Evolutionary conservation across 2,329 filamentous ascomycete species (phyloP).

Genomic region (Nigrograna mackinnonii): DNA sequence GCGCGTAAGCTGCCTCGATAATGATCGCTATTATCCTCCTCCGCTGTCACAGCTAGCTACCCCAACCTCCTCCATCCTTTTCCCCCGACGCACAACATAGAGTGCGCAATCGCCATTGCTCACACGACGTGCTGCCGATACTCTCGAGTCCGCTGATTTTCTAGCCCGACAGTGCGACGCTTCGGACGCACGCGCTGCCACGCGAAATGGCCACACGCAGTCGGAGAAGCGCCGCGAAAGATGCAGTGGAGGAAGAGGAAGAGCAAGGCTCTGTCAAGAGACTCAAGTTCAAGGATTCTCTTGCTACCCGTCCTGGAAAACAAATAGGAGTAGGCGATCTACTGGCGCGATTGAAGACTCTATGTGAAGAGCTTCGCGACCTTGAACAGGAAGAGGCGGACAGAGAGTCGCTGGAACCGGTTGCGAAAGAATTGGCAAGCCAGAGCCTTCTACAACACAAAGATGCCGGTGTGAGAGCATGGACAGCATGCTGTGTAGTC

Average conservation of each 20-base stretch:
- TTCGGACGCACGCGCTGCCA: conserved; percentile 34
- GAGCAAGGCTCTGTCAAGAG: conserved; percentile 27
- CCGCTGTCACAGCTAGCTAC: too few species aligned
- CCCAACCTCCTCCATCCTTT: too few species aligned
- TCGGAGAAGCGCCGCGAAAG: conserved; percentile 40
- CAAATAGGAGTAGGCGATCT: conserved; percentile 84
- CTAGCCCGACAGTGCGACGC: too few species aligned
- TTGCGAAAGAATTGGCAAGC: conserved; percentile 82
- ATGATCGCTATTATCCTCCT: too few species aligned
- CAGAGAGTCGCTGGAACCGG: conserved; percentile 77
- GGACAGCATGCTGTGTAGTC: conserved; percentile 84
- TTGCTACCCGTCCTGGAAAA: conserved; percentile 91
- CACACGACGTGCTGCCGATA: too few species aligned
- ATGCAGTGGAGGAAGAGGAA: conserved; percentile 23
- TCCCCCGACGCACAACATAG: too few species aligned
- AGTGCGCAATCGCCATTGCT: too few species aligned
- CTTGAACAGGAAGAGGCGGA: conserved; percentile 88
- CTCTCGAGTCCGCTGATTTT: too few species aligned
- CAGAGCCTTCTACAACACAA: conserved; percentile 86
- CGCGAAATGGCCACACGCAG: conserved; percentile 44
- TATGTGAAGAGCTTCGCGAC: conserved; percentile 80
- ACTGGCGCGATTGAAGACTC: conserved; percentile 75
- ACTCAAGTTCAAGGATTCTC: conserved; percentile 80
- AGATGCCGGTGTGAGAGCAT: conserved; percentile 90
- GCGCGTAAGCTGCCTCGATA: too few species aligned